phyloP scores from a whole-genome alignment of 306 rosid species.

The Erythrophleum fordii region DNA sequence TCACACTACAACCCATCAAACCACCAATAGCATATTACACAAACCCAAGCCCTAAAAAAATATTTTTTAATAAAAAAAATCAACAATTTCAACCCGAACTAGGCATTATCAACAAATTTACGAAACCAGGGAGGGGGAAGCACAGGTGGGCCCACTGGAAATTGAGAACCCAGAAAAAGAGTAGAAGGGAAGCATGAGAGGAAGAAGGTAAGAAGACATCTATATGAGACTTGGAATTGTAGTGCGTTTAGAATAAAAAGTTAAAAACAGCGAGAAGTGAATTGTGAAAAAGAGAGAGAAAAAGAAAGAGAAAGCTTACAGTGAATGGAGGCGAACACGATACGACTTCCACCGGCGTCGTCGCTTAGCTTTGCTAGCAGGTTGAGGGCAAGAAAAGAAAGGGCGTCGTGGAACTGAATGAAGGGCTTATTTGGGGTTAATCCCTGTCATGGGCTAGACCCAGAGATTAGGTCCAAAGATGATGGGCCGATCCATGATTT shows the following conservation, averaged over 20 bases:
- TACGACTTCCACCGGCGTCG: constrained; percentile 72
- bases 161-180: constrained; percentile 20
- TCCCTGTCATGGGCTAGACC: neutral
- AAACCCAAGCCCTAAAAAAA: constrained; percentile 4
- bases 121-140: neutral
- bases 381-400: constrained; percentile 47
- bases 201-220: constrained; percentile 42
- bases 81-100: constrained; percentile 34
- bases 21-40: constrained; percentile 22
- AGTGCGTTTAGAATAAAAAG: constrained; percentile 44
- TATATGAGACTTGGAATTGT: constrained; percentile 42
- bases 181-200: neutral
- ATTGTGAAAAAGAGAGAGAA: constrained; percentile 37
- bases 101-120: constrained; percentile 14
- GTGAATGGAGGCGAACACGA: constrained; percentile 57
- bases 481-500: neutral
- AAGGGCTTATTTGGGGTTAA: neutral
- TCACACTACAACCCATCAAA: constrained; percentile 21
- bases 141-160: constrained; percentile 28
- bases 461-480: neutral
- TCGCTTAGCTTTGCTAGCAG: constrained; percentile 47
- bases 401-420: neutral
- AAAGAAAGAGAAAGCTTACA: constrained; percentile 38
- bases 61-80: neutral
- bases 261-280: constrained; percentile 14